A percentile compares a stretch with the other conserved stretches of the same genome.
phyloP scores from a whole-genome alignment of 257 asterid species.

The Nicotiana otophora region DNA sequence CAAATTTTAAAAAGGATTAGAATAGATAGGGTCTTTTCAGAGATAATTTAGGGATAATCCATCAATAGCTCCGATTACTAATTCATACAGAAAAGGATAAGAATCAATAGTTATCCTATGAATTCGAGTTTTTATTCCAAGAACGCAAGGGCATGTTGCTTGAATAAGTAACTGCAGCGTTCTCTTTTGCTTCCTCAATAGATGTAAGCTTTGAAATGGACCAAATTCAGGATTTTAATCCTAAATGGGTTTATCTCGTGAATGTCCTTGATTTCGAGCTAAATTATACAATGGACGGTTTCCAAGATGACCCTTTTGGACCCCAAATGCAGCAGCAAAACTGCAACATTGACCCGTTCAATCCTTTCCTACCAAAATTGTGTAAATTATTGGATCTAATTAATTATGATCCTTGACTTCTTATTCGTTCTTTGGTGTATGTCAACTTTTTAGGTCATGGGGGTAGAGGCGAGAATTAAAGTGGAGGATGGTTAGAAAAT shows the following conservation, averaged over 20 bases:
- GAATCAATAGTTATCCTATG: no score
- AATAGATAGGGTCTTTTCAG: no score
- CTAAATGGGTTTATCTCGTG: conserved; percentile 35
- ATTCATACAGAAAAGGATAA: no score
- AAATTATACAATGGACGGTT: conserved; percentile 29
- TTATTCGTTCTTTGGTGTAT: neutral
- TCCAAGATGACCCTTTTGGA: conserved; percentile 46
- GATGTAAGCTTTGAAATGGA: no score
- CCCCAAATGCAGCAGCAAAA: conserved; percentile 41
- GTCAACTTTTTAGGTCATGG: neutral
- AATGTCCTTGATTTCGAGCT: conserved; percentile 38
- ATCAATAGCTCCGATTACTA: no score
- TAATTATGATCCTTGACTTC: neutral
- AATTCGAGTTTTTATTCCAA: no score
- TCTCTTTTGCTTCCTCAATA: no score
- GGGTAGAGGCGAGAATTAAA: neutral
- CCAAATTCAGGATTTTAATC: neutral
- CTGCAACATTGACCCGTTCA: conserved; percentile 30
- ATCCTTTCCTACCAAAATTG: conserved; percentile 31
- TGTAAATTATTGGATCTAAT: neutral
- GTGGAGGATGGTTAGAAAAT: neutral
- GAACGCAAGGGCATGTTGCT: no score
- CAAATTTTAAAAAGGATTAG: no score
- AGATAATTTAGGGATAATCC: no score
- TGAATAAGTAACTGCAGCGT: no score